Evolutionary conservation across 768 basidiomycete genomes (phyloP).

Genomic region (Rhizopogon rudus): DNA sequence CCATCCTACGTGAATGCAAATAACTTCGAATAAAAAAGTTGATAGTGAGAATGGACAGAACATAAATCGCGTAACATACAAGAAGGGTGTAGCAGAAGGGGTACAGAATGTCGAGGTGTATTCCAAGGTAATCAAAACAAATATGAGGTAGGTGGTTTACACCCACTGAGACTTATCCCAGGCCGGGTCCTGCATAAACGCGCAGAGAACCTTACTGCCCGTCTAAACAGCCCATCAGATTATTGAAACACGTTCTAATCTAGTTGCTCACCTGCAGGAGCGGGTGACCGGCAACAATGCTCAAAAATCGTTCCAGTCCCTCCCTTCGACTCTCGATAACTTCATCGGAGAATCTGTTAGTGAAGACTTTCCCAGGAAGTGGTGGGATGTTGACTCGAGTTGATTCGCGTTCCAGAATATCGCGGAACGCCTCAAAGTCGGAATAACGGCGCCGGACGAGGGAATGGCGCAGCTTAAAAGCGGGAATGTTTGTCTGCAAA

Average conservation of each 20-base stretch:
- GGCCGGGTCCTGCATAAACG: conserved; percentile 90
- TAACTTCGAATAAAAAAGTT: not conserved
- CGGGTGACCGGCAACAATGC: conserved; percentile 96
- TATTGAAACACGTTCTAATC: not conserved
- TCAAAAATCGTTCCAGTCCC: conserved; percentile 91
- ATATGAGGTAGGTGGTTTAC: conserved; percentile 27
- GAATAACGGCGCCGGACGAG: conserved; percentile 85
- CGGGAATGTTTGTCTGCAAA: conserved; percentile 92
- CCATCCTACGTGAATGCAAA: not conserved
- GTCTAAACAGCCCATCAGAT: conserved; percentile 48
- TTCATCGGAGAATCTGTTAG: conserved; percentile 96
- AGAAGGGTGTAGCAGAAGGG: not conserved
- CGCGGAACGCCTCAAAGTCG: conserved; percentile 95
- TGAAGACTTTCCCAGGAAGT: conserved; percentile 97
- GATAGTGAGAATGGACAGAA: not conserved
- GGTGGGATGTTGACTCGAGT: conserved; percentile 97
- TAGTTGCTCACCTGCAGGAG: conserved; percentile 72
- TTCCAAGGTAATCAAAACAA: not conserved
- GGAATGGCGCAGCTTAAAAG: conserved; percentile 95
- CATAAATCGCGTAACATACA: not conserved
- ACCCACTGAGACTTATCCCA: conserved; percentile 86
- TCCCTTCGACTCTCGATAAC: conserved; percentile 91
- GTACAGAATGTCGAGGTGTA: not conserved
- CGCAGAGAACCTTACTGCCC: conserved; percentile 93
- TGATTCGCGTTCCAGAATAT: conserved; percentile 94